Conservation (phyloP, 2,329 filamentous ascomycete genomes). For the Claviceps digitariae region DNA sequence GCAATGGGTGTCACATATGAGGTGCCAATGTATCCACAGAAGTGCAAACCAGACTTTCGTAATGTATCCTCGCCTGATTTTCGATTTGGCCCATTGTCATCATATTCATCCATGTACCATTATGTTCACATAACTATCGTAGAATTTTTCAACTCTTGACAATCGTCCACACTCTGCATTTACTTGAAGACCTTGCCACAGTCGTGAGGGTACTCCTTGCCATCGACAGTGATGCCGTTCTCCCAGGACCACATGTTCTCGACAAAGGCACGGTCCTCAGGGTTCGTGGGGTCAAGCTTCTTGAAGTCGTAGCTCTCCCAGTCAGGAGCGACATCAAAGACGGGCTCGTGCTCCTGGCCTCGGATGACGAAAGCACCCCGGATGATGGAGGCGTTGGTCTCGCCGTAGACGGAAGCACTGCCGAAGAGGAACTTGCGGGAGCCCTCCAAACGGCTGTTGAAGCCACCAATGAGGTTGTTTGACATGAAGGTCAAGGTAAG, state of each 20-base stretch:
- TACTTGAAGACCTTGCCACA: conserved; percentile 99
- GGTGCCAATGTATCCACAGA: too few species aligned
- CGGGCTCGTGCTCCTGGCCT: conserved; percentile 71
- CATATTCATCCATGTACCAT: conserved; percentile 2
- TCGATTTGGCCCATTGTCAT: conserved; percentile 8
- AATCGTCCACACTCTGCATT: conserved; percentile 18
- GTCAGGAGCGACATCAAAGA: conserved; percentile 95
- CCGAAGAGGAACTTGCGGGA: conserved; percentile 99
- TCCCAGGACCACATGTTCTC: conserved; percentile 89
- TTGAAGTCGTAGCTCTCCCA: conserved; percentile 92
- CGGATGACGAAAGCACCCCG: conserved; percentile 90
- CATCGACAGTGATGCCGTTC: conserved; percentile 62
- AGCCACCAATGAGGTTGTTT: conserved; percentile 94
- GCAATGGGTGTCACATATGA: too few species aligned
- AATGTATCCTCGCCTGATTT: conserved; percentile 3
- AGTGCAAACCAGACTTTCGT: background rate
- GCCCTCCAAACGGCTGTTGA: conserved; percentile 92
- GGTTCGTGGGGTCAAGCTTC: conserved; percentile 84
- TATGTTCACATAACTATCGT: background rate
- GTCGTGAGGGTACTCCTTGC: conserved; percentile 80
- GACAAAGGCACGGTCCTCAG: conserved; percentile 74
- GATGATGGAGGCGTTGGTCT: conserved; percentile 79
- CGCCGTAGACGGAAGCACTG: conserved; percentile 74
- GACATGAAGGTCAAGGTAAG: conserved; percentile 97
- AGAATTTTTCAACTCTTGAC: background rate